A percentile compares a stretch with the other conserved stretches of the same genome.
phyloP scores from a whole-genome alignment of 371 early-diverging fungal species.

The Mucor racemosus region DNA sequence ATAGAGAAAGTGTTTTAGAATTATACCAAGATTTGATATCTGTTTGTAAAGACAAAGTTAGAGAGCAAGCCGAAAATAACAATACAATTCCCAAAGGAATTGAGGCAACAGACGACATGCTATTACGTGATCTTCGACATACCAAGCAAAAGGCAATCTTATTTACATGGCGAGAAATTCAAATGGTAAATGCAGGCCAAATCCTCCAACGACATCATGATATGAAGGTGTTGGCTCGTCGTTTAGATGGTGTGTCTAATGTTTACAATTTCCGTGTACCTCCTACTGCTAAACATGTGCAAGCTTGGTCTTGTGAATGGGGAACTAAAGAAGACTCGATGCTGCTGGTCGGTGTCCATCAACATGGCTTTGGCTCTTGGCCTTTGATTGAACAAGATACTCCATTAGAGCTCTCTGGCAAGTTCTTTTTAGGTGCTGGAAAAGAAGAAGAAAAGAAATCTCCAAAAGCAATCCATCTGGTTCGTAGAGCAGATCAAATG shows the following conservation, averaged over 20 bases:
- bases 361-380: conserved; percentile 96
- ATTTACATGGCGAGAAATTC: conserved; percentile 78
- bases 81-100: background rate
- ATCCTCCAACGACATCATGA: conserved; percentile 69
- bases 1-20: conserved; percentile 62
- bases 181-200: conserved; percentile 84
- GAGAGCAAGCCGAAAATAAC: conserved; percentile 42
- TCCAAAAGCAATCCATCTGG: conserved; percentile 85
- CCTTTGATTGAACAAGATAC: conserved; percentile 81
- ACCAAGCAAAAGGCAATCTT: conserved; percentile 80
- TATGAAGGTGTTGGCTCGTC: conserved; percentile 49
- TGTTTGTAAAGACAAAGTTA: conserved; percentile 76
- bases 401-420: conserved; percentile 74
- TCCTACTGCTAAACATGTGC: conserved; percentile 77
- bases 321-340: conserved; percentile 93
- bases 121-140: conserved; percentile 55
- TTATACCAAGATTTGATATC: conserved; percentile 65
- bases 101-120: conserved; percentile 38
- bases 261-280: conserved; percentile 65
- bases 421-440: conserved; percentile 75
- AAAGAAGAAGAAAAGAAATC: conserved; percentile 58
- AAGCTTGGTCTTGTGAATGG: conserved; percentile 91
- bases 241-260: conserved; percentile 33
- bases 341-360: conserved; percentile 92
- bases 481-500: conserved; percentile 89